These are phyloP conservation scores for Melampsora americana DNA, from an alignment of 1,284 basidiomycete species.

Conservation along the genomic window DNA sequence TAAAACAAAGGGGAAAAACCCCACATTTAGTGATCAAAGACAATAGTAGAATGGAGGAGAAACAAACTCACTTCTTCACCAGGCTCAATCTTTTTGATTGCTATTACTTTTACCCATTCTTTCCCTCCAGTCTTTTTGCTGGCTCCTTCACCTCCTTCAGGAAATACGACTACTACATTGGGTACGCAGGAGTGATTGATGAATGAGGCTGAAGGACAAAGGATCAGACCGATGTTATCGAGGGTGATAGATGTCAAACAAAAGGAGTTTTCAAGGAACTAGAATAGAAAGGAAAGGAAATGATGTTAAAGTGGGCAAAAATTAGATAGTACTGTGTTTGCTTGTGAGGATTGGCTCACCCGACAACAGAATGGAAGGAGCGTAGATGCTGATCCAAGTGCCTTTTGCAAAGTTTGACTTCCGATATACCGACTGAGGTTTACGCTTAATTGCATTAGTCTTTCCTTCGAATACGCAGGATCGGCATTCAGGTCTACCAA, in stretches of 20 bases:
- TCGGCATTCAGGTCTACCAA: constrained; percentile 31
- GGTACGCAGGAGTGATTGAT: constrained; percentile 89
- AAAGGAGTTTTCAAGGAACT: constrained; percentile 79
- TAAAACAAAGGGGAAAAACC: no score
- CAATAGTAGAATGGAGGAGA: neutral
- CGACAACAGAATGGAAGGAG: constrained; percentile 37
- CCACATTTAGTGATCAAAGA: neutral
- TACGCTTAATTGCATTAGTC: constrained; percentile 33
- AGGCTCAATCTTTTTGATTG: constrained; percentile 63
- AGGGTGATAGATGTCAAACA: constrained; percentile 73
- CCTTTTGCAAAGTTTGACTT: constrained; percentile 17
- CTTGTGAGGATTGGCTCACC: neutral
- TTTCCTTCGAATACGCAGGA: constrained; percentile 17
- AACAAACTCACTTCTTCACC: constrained; percentile 66
- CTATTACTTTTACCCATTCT: constrained; percentile 66
- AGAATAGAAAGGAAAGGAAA: neutral
- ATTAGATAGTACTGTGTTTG: neutral
- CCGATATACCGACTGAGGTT: constrained; percentile 36
- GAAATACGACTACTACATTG: constrained; percentile 85
- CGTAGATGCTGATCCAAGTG: constrained; percentile 33
- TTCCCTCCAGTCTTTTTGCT: constrained; percentile 44
- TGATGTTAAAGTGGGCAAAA: neutral
- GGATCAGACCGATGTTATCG: constrained; percentile 71
- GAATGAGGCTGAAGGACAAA: constrained; percentile 74
- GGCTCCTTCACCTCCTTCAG: constrained; percentile 54